Percentiles rank a stretch among this genome's conserved stretches.
These are phyloP conservation scores for Eucalyptus victrix DNA, from an alignment of 345 rosid genomes.

Conservation along the genomic window DNA sequence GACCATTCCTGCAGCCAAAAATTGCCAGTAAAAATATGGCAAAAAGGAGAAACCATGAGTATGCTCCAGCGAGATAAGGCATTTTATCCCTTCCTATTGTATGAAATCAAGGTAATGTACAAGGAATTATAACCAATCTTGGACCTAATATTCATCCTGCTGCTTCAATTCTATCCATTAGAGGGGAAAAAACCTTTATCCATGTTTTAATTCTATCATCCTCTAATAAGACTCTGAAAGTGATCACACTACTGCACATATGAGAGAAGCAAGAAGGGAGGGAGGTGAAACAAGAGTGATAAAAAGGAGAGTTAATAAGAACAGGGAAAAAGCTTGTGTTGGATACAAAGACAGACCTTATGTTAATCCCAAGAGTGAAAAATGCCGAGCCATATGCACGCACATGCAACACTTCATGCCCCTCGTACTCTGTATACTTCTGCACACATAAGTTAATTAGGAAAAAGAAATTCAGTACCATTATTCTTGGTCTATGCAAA, in stretches of 20 bases:
- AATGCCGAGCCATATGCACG: slow-evolving; percentile 91
- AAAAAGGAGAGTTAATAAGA: not conserved
- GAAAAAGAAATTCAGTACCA: not conserved
- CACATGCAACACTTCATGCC: slow-evolving; percentile 65
- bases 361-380: slow-evolving; percentile 82
- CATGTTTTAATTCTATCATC: not conserved
- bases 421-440: slow-evolving; percentile 43
- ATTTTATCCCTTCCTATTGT: not conserved
- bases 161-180: not conserved
- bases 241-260: not conserved
- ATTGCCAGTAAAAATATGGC: not conserved
- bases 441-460: slow-evolving; percentile 8
- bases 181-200: not conserved
- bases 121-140: not conserved
- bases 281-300: not conserved
- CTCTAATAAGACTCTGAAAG: not conserved
- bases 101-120: not conserved
- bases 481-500: not conserved
- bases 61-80: not conserved
- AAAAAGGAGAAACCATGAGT: not conserved
- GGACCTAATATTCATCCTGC: not conserved
- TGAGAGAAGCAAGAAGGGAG: not conserved
- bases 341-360: slow-evolving; percentile 37
- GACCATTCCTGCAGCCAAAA: slow-evolving; percentile 66
- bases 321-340: not conserved